Percentiles rank a stretch among this genome's conserved stretches.
Conservation (phyloP, 176 grass and related monocot genomes). For the Phragmites australis region DNA sequence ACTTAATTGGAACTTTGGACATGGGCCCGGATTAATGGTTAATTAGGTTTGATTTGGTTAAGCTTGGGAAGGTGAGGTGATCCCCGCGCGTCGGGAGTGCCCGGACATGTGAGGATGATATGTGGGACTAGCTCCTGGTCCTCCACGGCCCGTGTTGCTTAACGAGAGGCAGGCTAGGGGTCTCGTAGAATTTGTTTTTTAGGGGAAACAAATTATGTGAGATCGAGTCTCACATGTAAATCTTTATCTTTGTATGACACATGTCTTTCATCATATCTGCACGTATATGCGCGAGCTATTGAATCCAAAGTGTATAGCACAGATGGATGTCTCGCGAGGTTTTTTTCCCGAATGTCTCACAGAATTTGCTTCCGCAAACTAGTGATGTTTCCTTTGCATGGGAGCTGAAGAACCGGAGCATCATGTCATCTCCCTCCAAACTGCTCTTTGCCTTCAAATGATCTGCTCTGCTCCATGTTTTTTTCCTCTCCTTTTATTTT, state of each 20-base stretch:
- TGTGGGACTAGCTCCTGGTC: neutral
- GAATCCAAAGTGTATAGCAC: too few relatives aligned
- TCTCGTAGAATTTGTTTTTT: too few relatives aligned
- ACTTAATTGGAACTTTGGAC: neutral
- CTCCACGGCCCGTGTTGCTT: neutral
- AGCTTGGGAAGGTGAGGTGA: constrained; percentile 11
- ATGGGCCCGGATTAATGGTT: neutral
- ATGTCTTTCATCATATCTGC: too few relatives aligned
- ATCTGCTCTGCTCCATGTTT: neutral
- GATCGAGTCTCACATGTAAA: too few relatives aligned
- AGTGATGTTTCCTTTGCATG: neutral
- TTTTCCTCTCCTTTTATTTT: neutral
- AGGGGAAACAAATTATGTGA: too few relatives aligned
- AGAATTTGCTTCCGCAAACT: neutral
- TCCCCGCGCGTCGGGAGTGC: constrained; percentile 36
- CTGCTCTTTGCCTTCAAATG: neutral
- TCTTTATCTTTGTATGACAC: too few relatives aligned
- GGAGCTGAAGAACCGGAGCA: neutral
- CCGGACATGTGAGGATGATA: constrained; percentile 4
- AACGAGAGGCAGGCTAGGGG: too few relatives aligned
- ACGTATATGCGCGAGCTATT: too few relatives aligned
- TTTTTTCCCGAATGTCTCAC: too few relatives aligned
- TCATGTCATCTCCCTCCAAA: neutral
- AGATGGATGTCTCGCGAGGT: too few relatives aligned
- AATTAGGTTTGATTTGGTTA: neutral